Evolutionary conservation across 345 rosid genomes (phyloP).

Genomic region (Hypericum androsaemum): DNA sequence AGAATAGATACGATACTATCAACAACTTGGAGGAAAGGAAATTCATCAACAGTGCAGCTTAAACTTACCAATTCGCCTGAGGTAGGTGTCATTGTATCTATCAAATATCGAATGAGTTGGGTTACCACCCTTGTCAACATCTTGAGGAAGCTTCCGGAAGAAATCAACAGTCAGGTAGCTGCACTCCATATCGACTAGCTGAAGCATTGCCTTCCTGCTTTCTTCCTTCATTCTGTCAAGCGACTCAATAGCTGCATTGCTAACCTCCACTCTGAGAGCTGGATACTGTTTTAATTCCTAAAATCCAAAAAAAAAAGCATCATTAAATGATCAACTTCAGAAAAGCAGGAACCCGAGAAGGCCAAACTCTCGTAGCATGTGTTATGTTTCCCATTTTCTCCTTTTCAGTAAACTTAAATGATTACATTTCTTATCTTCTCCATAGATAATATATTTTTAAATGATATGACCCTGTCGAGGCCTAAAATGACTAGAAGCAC

Average conservation of each 20-base stretch:
- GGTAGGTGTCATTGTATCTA: conserved; percentile 83
- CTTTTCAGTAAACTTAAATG: too few species aligned
- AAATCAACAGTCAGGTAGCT: conserved; percentile 91
- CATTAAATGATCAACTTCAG: background rate
- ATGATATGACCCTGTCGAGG: too few species aligned
- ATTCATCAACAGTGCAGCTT: too few species aligned
- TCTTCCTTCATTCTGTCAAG: conserved; percentile 84
- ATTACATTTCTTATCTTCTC: too few species aligned
- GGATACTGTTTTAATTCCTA: conserved; percentile 99
- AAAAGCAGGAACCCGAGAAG: background rate
- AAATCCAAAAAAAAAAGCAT: conserved; percentile 14
- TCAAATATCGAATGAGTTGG: conserved; percentile 93
- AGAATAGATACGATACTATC: too few species aligned
- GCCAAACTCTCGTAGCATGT: background rate
- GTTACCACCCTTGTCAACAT: conserved; percentile 95
- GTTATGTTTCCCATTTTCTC: background rate
- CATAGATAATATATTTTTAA: too few species aligned
- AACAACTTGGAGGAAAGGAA: too few species aligned
- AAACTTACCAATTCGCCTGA: conserved; percentile 81
- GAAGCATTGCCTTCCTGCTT: conserved; percentile 85
- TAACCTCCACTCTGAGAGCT: conserved; percentile 81
- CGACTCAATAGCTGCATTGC: conserved; percentile 84
- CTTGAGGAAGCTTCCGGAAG: conserved; percentile 98
- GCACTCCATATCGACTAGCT: conserved; percentile 92
- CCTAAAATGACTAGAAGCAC: too few species aligned